Evolutionary conservation across 75 land plant genomes (phyloP).

Genomic region (Selaginella moellendorffii): DNA sequence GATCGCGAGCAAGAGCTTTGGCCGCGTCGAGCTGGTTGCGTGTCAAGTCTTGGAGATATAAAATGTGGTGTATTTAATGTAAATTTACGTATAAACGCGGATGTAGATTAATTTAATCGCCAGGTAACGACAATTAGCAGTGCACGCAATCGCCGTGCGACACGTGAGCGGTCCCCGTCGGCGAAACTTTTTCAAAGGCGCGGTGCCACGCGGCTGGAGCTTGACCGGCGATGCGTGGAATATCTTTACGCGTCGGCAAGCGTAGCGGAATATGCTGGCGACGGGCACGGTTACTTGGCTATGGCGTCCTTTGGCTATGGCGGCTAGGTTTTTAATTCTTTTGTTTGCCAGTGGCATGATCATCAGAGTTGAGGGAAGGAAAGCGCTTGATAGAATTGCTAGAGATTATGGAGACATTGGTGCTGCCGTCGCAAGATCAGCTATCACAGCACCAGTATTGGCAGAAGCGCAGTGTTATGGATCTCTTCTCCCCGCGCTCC

Average conservation of each 20-base stretch:
- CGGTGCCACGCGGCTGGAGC: no score
- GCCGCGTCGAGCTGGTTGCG: constrained; percentile 65
- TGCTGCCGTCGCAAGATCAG: background rate
- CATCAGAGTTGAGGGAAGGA: background rate
- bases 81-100: no score
- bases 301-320: background rate
- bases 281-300: background rate
- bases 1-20: constrained; percentile 44
- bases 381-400: background rate
- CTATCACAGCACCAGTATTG: background rate
- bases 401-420: background rate
- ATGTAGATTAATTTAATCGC: no score
- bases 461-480: background rate
- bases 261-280: background rate
- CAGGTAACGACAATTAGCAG: no score
- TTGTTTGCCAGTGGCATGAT: background rate
- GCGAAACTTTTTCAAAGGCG: no score
- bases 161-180: no score
- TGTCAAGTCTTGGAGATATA: constrained; percentile 79
- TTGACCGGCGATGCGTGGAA: no score
- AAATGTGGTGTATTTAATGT: background rate
- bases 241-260: no score
- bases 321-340: background rate
- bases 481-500: background rate
- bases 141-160: no score